phyloP scores from a whole-genome alignment of 495 filamentous ascomycete genomes.

The Pseudevernia furfuracea region DNA sequence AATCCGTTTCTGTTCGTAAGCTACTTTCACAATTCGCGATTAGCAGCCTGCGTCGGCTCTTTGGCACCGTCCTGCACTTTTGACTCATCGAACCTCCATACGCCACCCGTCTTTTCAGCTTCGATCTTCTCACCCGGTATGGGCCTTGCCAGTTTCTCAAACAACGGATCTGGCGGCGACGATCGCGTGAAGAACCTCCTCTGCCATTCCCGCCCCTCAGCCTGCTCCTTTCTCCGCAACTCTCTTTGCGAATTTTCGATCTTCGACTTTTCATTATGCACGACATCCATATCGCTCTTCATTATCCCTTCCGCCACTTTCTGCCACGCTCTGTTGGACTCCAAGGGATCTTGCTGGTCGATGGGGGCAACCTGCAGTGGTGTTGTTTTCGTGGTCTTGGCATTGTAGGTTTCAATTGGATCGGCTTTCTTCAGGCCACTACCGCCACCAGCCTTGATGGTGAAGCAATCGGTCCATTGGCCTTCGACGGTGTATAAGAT shows the following conservation, averaged over 20 bases:
- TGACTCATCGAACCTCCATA: slow-evolving; percentile 74
- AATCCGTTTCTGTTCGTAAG: neutral
- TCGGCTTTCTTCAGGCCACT: slow-evolving; percentile 55
- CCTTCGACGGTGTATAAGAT: slow-evolving; percentile 79
- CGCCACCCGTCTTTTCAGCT: slow-evolving; percentile 73
- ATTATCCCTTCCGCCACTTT: slow-evolving; percentile 74
- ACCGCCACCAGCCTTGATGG: slow-evolving; percentile 51
- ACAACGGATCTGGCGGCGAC: slow-evolving; percentile 44
- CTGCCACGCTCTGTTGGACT: slow-evolving; percentile 81
- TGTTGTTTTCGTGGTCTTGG: slow-evolving; percentile 51
- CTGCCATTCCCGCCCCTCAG: slow-evolving; percentile 72
- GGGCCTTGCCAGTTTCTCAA: slow-evolving; percentile 50
- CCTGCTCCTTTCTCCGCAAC: slow-evolving; percentile 70
- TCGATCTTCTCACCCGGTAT: slow-evolving; percentile 57
- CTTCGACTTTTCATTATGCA: slow-evolving; percentile 69
- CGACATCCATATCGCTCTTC: slow-evolving; percentile 74
- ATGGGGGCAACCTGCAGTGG: slow-evolving; percentile 65
- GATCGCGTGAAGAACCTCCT: slow-evolving; percentile 69
- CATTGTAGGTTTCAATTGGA: slow-evolving; percentile 62
- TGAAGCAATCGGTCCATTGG: slow-evolving; percentile 83
- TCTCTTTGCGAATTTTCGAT: slow-evolving; percentile 90
- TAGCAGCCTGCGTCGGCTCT: slow-evolving; percentile 15
- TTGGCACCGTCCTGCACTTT: slow-evolving; percentile 36
- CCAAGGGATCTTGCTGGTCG: slow-evolving; percentile 77
- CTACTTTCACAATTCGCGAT: neutral